phyloP scores from a whole-genome alignment of 1,139 yeast species.

The Pichia sp. region DNA sequence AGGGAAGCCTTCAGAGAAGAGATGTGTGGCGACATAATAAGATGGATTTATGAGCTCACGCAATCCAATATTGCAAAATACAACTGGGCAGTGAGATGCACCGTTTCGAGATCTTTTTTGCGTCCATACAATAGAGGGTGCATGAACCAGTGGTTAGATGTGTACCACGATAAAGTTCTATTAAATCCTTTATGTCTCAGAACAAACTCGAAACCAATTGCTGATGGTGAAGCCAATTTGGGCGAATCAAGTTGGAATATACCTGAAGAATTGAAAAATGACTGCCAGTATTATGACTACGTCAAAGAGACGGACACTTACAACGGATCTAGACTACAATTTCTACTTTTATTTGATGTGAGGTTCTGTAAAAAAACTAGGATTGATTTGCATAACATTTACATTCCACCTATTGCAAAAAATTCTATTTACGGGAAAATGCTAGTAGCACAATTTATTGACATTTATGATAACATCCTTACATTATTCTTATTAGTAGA shows the following conservation, averaged over 20 bases:
- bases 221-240: not conserved
- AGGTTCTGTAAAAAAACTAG: constrained; percentile 72
- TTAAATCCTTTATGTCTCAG: constrained; percentile 20
- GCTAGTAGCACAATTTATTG: constrained; percentile 76
- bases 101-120: constrained; percentile 51
- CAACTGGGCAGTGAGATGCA: constrained; percentile 45
- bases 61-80: constrained; percentile 53
- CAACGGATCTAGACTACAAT: constrained; percentile 73
- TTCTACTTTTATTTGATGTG: constrained; percentile 64
- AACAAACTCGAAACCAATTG: constrained; percentile 1
- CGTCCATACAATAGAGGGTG: constrained; percentile 54
- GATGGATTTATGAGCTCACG: constrained; percentile 61
- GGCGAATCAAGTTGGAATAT: constrained; percentile 37
- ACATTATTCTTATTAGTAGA: constrained; percentile 69
- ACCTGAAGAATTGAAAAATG: constrained; percentile 39
- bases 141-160: constrained; percentile 21
- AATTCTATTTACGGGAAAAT: constrained; percentile 55
- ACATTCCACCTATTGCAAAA: constrained; percentile 66
- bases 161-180: constrained; percentile 21
- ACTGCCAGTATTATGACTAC: constrained; percentile 42
- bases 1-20: constrained; percentile 78
- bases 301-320: constrained; percentile 31
- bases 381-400: constrained; percentile 58
- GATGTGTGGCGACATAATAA: constrained; percentile 67
- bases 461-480: constrained; percentile 73